Evolutionary conservation across 345 rosid species (phyloP), one percentile per base, ranked within the genome.

Genomic region (Acer campestre): DNA sequence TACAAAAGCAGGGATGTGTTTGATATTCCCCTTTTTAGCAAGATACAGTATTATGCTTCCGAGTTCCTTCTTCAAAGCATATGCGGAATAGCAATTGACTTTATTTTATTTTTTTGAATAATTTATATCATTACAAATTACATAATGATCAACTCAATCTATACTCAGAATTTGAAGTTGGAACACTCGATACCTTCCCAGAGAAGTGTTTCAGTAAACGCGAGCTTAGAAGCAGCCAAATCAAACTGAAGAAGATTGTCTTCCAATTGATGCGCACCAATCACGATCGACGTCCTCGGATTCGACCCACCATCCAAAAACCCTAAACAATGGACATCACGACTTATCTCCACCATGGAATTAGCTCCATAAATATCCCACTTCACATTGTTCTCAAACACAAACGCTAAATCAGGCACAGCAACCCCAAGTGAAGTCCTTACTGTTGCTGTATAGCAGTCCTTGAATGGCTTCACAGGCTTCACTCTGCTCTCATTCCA

Each of bases 381-480:
- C 2, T 67, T 7, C 70, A 27, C 67, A 7, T 17, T 14, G 20
- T 17, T 53, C 42, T 65, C 20, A 2, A 80, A 42, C 68, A 75
- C 76, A 23, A 75, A 75, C 14, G 65, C 68, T 51, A 71, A 72
- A 16, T 14, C 40, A 2, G 80, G 83, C 44, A 76, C 77, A 0
- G 29, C 31, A 2, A 72, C 53, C 7, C 79, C 83, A 12, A 80
- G 48, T 14, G 58, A 22, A 3, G 79, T 75, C 61, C 64, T 17
- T 7, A 51, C 40, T 63, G 18, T 64, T 11, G 69, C 42, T 58
- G 79, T 13, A 20, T 74, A 74, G 22, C 78, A 25, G 55, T 63
- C 40, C 72, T 75, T 75, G 25, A 78, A 75, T 25, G 86, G 67
- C 25, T 64, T 12, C 7, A 74, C 69, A 1, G 76, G 35, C 46